Base-by-base conservation (phyloP, 345 rosid species). In the Citrus hindsii region DNA sequence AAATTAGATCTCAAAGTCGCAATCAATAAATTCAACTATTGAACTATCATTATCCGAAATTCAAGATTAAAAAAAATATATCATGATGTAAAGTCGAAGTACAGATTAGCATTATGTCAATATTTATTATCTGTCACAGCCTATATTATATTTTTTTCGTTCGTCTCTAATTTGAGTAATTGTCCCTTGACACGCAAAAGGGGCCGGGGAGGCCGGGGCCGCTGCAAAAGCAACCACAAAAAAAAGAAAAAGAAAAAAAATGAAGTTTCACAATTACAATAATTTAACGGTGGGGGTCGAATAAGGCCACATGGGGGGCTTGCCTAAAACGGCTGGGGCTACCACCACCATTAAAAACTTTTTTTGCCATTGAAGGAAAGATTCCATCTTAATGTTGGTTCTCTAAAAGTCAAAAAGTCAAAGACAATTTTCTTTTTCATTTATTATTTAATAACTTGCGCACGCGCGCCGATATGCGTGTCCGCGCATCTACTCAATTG, bases 311-410 rank as follows among this genome's bases (percentile, higher is more conserved):
- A n/a, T n/a, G 33, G 9, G 68, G 63, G 22, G 7, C 18, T 51
- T 53, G 22, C 5, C 58, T 53, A 53, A 53, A 18, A 4, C 4
- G 51, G 51, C 51, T 18, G 56, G 18, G 56, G 56, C 7, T 16
- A 51, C 7, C 62, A 51, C 60, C 71, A 16, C 16, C 63, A 51
- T 55, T 40, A 53, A 37, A 51, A 28, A 25, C 9, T 0, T 35
- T 61, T 80, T 70, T 33, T 35, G 10, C 87, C 83, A 79, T 80
- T 76, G 76, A 83, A 35, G 88, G 88, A 85, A 85, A 82, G 84
- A 85, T 85, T 85, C 87, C 28, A 0, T 74, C 69, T 64, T 28
- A 1, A 21, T 40, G 58, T 30, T 48, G 22, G 18, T 56, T 59
- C 70, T 6, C 4, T 4, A 79, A 69, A 76, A 76, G 82, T 68